Evolutionary conservation across 768 basidiomycete species (phyloP).

Genomic region (Suillus sp.): DNA sequence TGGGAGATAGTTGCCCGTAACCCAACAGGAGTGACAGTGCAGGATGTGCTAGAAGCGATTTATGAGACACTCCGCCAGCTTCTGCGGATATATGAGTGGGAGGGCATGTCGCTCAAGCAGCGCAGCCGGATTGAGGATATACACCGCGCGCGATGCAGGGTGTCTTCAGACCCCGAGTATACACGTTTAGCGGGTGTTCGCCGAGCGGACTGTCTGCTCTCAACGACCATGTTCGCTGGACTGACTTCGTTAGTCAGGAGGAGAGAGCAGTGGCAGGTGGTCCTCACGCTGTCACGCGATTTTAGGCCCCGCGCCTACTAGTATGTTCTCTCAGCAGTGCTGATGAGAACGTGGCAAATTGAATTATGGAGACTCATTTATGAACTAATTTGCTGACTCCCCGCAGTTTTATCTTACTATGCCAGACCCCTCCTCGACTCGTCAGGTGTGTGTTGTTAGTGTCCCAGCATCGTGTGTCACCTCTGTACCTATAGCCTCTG

Average conservation of each 20-base stretch:
- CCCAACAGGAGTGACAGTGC: slow-evolving; percentile 49
- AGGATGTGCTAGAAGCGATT: slow-evolving; percentile 53
- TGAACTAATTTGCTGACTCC: background rate
- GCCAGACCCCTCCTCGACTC: background rate
- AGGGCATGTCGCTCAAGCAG: slow-evolving; percentile 42
- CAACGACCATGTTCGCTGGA: slow-evolving; percentile 54
- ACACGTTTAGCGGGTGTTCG: slow-evolving; percentile 44
- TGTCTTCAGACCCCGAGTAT: slow-evolving; percentile 37
- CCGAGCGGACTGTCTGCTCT: slow-evolving; percentile 51
- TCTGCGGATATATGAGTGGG: slow-evolving; percentile 46
- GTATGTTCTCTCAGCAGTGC: slow-evolving; percentile 17
- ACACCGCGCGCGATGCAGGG: slow-evolving; percentile 49
- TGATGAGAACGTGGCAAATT: slow-evolving; percentile 12
- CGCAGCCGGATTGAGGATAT: slow-evolving; percentile 41
- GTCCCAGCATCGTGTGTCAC: background rate
- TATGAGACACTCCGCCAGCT: slow-evolving; percentile 39
- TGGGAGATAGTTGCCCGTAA: slow-evolving; percentile 48
- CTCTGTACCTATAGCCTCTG: too few relatives aligned
- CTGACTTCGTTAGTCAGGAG: slow-evolving; percentile 42
- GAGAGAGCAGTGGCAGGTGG: slow-evolving; percentile 40
- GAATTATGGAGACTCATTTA: slow-evolving; percentile 6
- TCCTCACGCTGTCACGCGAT: slow-evolving; percentile 49
- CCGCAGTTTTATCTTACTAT: slow-evolving; percentile 2
- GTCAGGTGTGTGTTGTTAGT: slow-evolving; percentile 6
- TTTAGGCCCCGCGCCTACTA: slow-evolving; percentile 16